Evolutionary conservation across 1,284 basidiomycete genomes (phyloP).

Genomic region (Rugiboletus extremiorientalis): DNA sequence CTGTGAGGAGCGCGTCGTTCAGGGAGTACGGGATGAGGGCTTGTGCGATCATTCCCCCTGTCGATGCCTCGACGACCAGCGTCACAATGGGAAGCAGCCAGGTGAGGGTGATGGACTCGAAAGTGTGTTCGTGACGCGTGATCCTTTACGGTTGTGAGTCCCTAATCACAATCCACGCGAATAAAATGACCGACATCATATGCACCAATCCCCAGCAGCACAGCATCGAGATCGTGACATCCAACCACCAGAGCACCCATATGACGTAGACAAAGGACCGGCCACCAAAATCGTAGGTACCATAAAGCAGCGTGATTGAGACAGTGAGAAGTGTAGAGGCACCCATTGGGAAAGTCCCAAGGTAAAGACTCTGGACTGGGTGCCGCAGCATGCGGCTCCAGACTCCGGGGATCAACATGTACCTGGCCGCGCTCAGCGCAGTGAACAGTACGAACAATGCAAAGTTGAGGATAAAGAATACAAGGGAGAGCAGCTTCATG

Average conservation of each 20-base stretch:
- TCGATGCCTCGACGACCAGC: constrained; percentile 64
- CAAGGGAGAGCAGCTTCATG: constrained; percentile 46
- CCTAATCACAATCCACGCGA: not conserved
- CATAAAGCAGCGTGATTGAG: constrained; percentile 44
- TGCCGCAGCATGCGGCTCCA: constrained; percentile 59
- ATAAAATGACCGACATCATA: constrained; percentile 50
- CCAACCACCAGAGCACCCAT: constrained; percentile 77
- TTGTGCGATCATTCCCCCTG: constrained; percentile 59
- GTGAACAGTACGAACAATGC: constrained; percentile 61
- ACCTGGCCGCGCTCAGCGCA: constrained; percentile 48
- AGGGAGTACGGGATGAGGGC: constrained; percentile 47
- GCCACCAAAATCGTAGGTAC: constrained; percentile 51
- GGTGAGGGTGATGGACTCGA: constrained; percentile 55
- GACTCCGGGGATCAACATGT: constrained; percentile 54
- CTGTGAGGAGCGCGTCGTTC: constrained; percentile 53
- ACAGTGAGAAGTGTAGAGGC: constrained; percentile 62
- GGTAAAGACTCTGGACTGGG: constrained; percentile 64
- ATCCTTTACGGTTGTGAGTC: constrained; percentile 44
- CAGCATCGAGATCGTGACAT: constrained; percentile 54
- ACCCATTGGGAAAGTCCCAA: constrained; percentile 73
- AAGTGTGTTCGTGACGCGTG: constrained; percentile 57
- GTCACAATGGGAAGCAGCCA: constrained; percentile 77
- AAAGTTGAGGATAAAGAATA: constrained; percentile 70
- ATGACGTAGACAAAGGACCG: constrained; percentile 55
- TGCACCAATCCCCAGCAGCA: constrained; percentile 68